Evolutionary conservation across 2,329 filamentous ascomycete genomes (phyloP), one percentile per base, ranked within the genome.

Genomic region (Hymenoscyphus repandus): DNA sequence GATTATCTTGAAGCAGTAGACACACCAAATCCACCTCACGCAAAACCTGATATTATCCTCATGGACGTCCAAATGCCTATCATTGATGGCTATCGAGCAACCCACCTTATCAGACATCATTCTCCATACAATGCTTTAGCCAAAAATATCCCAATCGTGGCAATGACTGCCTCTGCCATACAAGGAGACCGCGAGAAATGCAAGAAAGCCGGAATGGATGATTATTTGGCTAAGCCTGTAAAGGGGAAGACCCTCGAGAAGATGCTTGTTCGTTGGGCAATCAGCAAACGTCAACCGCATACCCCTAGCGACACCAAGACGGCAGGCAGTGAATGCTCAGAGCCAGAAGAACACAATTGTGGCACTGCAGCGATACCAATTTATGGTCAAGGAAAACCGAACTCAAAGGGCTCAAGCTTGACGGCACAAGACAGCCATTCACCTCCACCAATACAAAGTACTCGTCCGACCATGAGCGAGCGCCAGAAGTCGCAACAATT

Each of bases 121-220:
- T 64, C 76, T 1, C 82, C 85, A 0, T 90, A 86, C 68, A 82
- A 77, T 37, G 62, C 71, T 2, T 76, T 78, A 47, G 72, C 81
- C 3, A 73, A 76, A 49, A 73, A 82, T 39, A 82, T 88, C 5
- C 86, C 86, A 0, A 88, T 90, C 45, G 82, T 90, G 34, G 86
- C 86, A n/a, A 88, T 90, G 84, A 90, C 86, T 0, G 87, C 86
- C 4, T 87, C 82, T 3, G 86, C 86, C 0, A 89, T 90, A 37
- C 84, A 88, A 63, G 86, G 86, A 4, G 86, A 90, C 61, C 74
- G 78, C 44, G 86, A 90, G 64, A 89, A 88, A 63, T 90, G 86
- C 63, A 78, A 79, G 53, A 77, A 76, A 54, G 83, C 85, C 7
- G 86, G 86, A 31, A 90, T 90, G 86, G 85, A 90, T 58, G 85